A percentile compares a stretch with the other conserved stretches of the same genome.
phyloP scores from a whole-genome alignment of 2,329 filamentous ascomycete genomes.

The Aureobasidium zeae region DNA sequence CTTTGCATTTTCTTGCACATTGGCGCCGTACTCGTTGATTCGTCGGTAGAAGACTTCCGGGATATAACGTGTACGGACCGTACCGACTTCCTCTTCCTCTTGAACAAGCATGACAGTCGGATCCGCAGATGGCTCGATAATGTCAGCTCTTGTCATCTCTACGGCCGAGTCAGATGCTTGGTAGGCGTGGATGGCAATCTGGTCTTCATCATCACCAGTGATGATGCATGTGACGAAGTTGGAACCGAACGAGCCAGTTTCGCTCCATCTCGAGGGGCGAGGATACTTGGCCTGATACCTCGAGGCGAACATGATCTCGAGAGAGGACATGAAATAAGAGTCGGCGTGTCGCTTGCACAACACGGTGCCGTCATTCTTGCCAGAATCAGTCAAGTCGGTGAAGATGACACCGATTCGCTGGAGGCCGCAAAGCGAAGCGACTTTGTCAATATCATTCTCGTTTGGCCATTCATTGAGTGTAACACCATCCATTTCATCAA shows the following conservation, averaged over 20 bases:
- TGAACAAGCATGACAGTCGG: constrained; percentile 91
- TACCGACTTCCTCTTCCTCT: constrained; percentile 71
- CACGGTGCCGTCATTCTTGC: constrained; percentile 72
- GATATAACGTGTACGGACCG: constrained; percentile 71
- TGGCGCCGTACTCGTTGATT: constrained; percentile 93
- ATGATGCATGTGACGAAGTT: constrained; percentile 96
- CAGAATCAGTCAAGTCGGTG: constrained; percentile 71
- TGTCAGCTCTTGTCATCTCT: constrained; percentile 92
- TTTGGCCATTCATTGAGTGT: constrained; percentile 78
- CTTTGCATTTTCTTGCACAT: constrained; percentile 95
- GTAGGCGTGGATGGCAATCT: constrained; percentile 83
- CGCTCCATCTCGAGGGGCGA: constrained; percentile 91
- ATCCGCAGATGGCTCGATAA: constrained; percentile 89
- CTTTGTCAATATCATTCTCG: constrained; percentile 68
- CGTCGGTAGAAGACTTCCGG: constrained; percentile 94
- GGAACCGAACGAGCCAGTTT: constrained; percentile 85
- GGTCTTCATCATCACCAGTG: constrained; percentile 81
- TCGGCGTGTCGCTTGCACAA: constrained; percentile 93
- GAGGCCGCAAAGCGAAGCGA: constrained; percentile 75
- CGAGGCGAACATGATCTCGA: constrained; percentile 84
- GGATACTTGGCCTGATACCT: constrained; percentile 81
- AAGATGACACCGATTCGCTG: constrained; percentile 88
- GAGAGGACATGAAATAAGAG: constrained; percentile 86
- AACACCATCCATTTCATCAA: constrained; percentile 80
- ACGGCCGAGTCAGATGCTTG: constrained; percentile 93